Evolutionary conservation across 192 early-diverging fungal species (phyloP), one percentile per base, ranked within the genome.

Genomic region (Glomus cerebriforme): DNA sequence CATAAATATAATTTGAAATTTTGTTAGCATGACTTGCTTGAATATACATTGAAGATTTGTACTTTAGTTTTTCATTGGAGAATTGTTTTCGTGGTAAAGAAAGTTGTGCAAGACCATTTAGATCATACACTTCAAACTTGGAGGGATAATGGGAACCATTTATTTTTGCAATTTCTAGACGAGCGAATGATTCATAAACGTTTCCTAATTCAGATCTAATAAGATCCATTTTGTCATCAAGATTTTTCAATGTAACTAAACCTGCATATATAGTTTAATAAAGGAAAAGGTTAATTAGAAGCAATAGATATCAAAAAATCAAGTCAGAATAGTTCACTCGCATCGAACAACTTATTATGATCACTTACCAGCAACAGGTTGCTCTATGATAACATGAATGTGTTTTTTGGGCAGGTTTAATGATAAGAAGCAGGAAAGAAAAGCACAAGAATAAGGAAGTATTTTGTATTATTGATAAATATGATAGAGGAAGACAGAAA

Each of bases 1-100:
- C 64, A 32, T 66, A 66, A 66, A 66, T 66, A 66, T 66, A 17
- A 66, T 66, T 35, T 32, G 64, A 8, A 66, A 66, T 7, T 66
- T 35, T 66, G 12, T 66, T 4, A 13, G 31, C 64, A 66, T 31
- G 32, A 35, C 5, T 17, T 66, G 13, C 24, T 66, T 66, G 64
- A 32, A 66, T 35, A 66, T 22, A 66, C 2, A 66, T 32, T 17
- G 3, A 3, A 66, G 64, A 35, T 0, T 66, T 13, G 15, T 66
- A 66, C 8, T 32, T 66, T 35, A 31, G 12, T 31, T 66, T 64
- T 64, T 66, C 64, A 66, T 27, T 32, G 27, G 64, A 4, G 31
- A 66, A 32, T 66, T 27, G 3, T 32, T 66, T 66, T 17, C 31
- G 24, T 35, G 64, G 64, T 66, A 66, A 66, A 27, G 64, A 66